A percentile compares a stretch with the other conserved stretches of the same genome.
These are phyloP conservation scores for Tympanopsis confertula DNA, from an alignment of 2,329 filamentous ascomycete species.

Conservation along the genomic window DNA sequence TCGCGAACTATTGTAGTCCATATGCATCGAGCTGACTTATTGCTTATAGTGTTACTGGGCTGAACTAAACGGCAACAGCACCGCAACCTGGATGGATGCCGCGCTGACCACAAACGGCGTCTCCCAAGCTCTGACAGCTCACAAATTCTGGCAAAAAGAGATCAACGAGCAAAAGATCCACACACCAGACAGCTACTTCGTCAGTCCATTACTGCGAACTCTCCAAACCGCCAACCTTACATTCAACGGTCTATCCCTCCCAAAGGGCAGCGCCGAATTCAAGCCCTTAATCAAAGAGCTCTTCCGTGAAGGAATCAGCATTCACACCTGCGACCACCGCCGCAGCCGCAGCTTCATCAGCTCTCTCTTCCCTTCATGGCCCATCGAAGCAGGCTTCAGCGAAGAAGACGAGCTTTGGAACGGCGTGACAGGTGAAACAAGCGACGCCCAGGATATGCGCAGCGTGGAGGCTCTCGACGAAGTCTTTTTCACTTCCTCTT, in stretches of 20 bases:
- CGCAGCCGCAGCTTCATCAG: slow-evolving; percentile 40
- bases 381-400: slow-evolving; percentile 48
- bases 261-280: slow-evolving; percentile 34
- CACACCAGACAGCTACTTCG: slow-evolving; percentile 52
- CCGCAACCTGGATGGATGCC: slow-evolving; percentile 50
- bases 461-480: slow-evolving; percentile 40
- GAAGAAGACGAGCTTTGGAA: slow-evolving; percentile 39
- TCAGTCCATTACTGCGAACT: slow-evolving; percentile 51
- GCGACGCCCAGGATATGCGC: slow-evolving; percentile 33
- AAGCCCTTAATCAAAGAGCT: slow-evolving; percentile 50
- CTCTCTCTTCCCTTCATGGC: slow-evolving; percentile 35
- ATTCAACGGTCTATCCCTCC: slow-evolving; percentile 40
- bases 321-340: slow-evolving; percentile 58
- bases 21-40: slow-evolving; percentile 7
- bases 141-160: slow-evolving; percentile 44
- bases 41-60: slow-evolving; percentile 49
- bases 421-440: slow-evolving; percentile 26
- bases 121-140: slow-evolving; percentile 43
- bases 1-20: not conserved
- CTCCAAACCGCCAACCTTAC: slow-evolving; percentile 50
- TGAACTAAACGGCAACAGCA: slow-evolving; percentile 50
- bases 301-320: slow-evolving; percentile 53
- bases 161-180: slow-evolving; percentile 41
- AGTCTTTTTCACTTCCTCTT: slow-evolving; percentile 29
- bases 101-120: slow-evolving; percentile 45